Evolutionary conservation across 768 basidiomycete genomes (phyloP), one percentile per base, ranked within the genome.

Genomic region (Neoboletus magnificus): DNA sequence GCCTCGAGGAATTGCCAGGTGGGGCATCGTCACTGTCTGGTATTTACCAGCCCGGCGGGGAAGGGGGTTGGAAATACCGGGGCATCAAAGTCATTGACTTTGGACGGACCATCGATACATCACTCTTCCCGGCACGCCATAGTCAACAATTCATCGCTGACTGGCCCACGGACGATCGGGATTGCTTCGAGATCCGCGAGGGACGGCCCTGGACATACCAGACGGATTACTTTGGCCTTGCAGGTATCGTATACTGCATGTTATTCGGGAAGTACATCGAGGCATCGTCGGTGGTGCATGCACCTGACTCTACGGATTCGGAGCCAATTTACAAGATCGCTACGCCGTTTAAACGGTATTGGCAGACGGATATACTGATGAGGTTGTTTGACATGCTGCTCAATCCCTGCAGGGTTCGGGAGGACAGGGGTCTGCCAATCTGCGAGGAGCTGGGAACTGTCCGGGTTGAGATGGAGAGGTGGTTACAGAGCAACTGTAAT

Each of bases 191-290:
- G 77, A 86, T 96, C 64, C 83, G 90, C 47, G 85, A 93, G 68
- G 80, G 82, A 25, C 76, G 79, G 47, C 82, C 91, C 4, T 99
- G 96, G 97, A 94, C 89, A 55, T 97, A 84, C 74, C 91, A 99
- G 73, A 85, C 93, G 4, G 97, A 99, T 70, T 99, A 99, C 71
- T 93, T 85, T 67, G 97, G 97, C n/a, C 82, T 98, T 20, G 93
- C 92, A 0, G 87, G 93, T 43, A 88, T 98, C 64, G 82, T 94
- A 35, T 97, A 92, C 73, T 97, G 93, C 77, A 86, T 98, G 85
- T 82, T 99, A 30, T 98, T 93, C 66, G 95, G 95, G 25, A 96
- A 93, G 73, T 96, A 98, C 75, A 91, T 99, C 70, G 86, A 93
- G 66, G 83, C 83, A 13, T 79, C 80, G 56, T 78, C 85, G 10